Percentiles rank a stretch among this genome's conserved stretches.
phyloP scores from a whole-genome alignment of 2,329 filamentous ascomycete genomes.

The Onygenales sp. region DNA sequence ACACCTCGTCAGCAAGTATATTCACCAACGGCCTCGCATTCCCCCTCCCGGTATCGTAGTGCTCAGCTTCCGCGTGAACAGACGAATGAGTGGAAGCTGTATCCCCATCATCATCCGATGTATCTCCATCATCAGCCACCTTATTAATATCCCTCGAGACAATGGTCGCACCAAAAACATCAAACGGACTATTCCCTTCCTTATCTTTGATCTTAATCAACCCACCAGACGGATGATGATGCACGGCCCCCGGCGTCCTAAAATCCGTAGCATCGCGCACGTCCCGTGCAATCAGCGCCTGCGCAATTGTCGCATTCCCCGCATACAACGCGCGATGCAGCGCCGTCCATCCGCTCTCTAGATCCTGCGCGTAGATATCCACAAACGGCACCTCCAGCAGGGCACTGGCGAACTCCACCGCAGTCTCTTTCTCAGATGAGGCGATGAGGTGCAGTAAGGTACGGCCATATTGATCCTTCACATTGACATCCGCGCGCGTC shows the following conservation, averaged over 20 bases:
- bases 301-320: slow-evolving; percentile 79
- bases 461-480: slow-evolving; percentile 69
- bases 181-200: slow-evolving; percentile 89
- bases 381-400: slow-evolving; percentile 73
- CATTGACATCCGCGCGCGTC: slow-evolving; percentile 66
- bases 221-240: slow-evolving; percentile 53
- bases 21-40: slow-evolving; percentile 25
- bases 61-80: slow-evolving; percentile 43
- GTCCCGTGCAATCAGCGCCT: slow-evolving; percentile 71
- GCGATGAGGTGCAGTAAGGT: slow-evolving; percentile 79
- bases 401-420: slow-evolving; percentile 64
- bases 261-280: slow-evolving; percentile 55
- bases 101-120: slow-evolving; percentile 35
- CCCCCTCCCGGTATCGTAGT: slow-evolving; percentile 17
- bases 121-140: slow-evolving; percentile 27
- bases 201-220: slow-evolving; percentile 93
- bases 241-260: slow-evolving; percentile 44
- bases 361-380: slow-evolving; percentile 79
- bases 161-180: slow-evolving; percentile 83
- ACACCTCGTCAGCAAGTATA: slow-evolving; percentile 70
- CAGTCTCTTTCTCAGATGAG: slow-evolving; percentile 61
- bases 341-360: slow-evolving; percentile 91
- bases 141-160: slow-evolving; percentile 58
- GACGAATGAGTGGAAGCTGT: slow-evolving; percentile 26
- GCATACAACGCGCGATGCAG: slow-evolving; percentile 84